Base-by-base conservation (phyloP, 2,329 filamentous ascomycete species). In the Talaromyces sp. region DNA sequence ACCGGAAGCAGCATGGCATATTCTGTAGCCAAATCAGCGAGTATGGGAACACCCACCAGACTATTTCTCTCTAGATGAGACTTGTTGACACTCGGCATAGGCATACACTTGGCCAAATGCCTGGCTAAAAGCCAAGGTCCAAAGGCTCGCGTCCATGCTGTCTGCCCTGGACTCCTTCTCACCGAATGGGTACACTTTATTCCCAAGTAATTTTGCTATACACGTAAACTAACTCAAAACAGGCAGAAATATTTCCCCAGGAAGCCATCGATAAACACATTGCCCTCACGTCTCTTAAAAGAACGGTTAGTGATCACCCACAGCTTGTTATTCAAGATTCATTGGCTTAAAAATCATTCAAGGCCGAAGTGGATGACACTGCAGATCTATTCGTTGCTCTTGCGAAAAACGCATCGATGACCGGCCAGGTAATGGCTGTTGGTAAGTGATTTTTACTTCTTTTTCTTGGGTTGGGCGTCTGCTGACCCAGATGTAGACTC, bases 21-120 rank as follows among this genome's bases (percentile, higher is more conserved):
- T 69, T 81, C 87, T 0, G 88, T 93, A 18, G 90, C 89, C 42
- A 95, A 95, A 72, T 85, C 90, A 0, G 91, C 91, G 10, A 85
- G 88, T 76, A 72, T 55, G 62, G 23, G 28, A 28, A 18, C 31
- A 1, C 14, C 5, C 34, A 36, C 12, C 9, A 18, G 12, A 53
- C 18, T 12, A 16, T 53, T 53, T 30, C 50, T 30, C 27, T 53
- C 10, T 12, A 16, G 31, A 28, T 28, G 18, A 18, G 16, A 8
- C n/a, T 18, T 27, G 10, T 6, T 53, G 50, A 53, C 47, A 54
- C n/a, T 56, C 27, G 16, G 62, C 30, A 51, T 53, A 78, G 83
- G 85, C 62, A 75, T 90, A 59, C 88, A 90, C 73, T 74, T 89
- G 53, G 86, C 87, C 77, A 87, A 87, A 69, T 85, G 85, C 62